Evolutionary conservation across 2,329 filamentous ascomycete genomes (phyloP), one percentile per base, ranked within the genome.

Genomic region (Colletotrichum chrysophilum): DNA sequence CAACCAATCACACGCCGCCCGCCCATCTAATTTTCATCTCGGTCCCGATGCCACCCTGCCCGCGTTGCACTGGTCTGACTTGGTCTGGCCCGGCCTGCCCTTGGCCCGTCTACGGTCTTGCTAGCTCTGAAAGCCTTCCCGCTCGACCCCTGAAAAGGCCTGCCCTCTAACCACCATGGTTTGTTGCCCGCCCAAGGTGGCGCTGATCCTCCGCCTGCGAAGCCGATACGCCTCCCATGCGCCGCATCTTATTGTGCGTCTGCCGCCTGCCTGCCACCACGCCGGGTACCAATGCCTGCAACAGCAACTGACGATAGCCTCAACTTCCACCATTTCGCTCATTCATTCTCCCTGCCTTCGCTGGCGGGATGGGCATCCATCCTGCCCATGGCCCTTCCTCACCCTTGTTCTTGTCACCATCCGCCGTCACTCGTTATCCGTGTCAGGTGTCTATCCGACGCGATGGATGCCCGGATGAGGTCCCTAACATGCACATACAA

Each of bases 161-260:
- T 48, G 73, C 69, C 48, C 64, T 67, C 60, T 36, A 66, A 18
- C 38, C 62, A 34, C 69, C 74, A 76, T 60, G 52, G 69, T 64
- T 61, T 76, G 55, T 61, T 70, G 26, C 62, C 36, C 61, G 73
- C 30, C 30, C 66, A 66, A 52, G 18, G 74, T 75, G 75, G 75
- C 75, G 75, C 43, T 76, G 61, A 61, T 64, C 65, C 72, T 75
- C 66, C 32, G 67, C 73, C 71, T 58, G 55, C 60, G 48, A 66
- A 75, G 61, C 74, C 73, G 66, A 76, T 74, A 72, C 73, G 73
- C 76, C 74, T 72, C 70, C 62, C 66, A 60, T 64, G 26, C 71
- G 76, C 76, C 76, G 76, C 76, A 78, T 77, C 75, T 78, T 78
- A 75, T 77, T 75, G 24, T 77, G 73, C 76, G 36, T 65, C 74